A percentile compares a stretch with the other conserved stretches of the same genome.
Conservation (phyloP, 179 eudicot species). For the Spinacia oleracea region DNA sequence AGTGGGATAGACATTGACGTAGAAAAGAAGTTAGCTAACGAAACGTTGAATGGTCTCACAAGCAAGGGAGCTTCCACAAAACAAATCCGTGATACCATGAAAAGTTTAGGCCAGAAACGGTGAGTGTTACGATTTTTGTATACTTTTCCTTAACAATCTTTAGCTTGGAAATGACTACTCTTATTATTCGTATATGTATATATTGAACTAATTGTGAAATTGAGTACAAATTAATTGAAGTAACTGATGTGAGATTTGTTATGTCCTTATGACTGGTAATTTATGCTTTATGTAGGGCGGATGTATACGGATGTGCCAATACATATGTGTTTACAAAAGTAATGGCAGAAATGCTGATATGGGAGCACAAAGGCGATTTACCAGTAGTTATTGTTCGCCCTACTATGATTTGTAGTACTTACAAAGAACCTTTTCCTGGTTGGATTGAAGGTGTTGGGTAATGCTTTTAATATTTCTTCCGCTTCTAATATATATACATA, state of each 20-base stretch:
- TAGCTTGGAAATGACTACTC: too few relatives aligned
- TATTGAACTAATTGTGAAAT: too few relatives aligned
- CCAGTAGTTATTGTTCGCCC: slow-evolving; percentile 66
- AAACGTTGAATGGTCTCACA: slow-evolving; percentile 41
- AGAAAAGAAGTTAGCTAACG: slow-evolving; percentile 48
- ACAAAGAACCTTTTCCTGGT: slow-evolving; percentile 71
- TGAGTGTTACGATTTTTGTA: not conserved
- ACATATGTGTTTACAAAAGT: slow-evolving; percentile 73
- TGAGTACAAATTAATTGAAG: too few relatives aligned
- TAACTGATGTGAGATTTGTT: not conserved
- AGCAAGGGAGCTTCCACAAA: slow-evolving; percentile 29
- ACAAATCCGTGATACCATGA: slow-evolving; percentile 42
- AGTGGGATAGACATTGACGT: slow-evolving; percentile 47
- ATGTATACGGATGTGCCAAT: slow-evolving; percentile 64
- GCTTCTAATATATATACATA: too few relatives aligned
- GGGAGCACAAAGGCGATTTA: slow-evolving; percentile 40
- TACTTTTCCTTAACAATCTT: too few relatives aligned
- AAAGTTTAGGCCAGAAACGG: slow-evolving; percentile 43
- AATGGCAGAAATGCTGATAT: slow-evolving; percentile 72
- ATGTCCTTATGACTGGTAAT: too few relatives aligned
- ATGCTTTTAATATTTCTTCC: not conserved
- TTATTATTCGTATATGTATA: too few relatives aligned
- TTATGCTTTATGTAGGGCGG: slow-evolving; percentile 37
- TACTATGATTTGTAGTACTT: slow-evolving; percentile 66
- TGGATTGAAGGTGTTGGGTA: slow-evolving; percentile 81